These are phyloP conservation scores for Byssothecium circinans DNA, from an alignment of 2,329 filamentous ascomycete genomes.

Conservation along the genomic window DNA sequence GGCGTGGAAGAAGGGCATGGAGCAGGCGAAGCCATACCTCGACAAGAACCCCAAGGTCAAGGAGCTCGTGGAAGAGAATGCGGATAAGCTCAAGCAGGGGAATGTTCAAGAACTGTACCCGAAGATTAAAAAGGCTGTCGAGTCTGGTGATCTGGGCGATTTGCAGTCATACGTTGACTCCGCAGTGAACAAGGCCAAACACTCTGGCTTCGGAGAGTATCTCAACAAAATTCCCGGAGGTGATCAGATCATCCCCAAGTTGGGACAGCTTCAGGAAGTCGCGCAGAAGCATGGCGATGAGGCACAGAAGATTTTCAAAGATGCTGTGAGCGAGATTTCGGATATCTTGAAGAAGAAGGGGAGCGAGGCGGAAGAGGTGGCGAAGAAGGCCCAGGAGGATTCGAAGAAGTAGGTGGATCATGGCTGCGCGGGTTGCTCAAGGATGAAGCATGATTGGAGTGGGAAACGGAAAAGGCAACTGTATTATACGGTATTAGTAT, in stretches of 20 bases:
- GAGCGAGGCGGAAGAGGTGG: slow-evolving; percentile 34
- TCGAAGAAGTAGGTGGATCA: slow-evolving; percentile 34
- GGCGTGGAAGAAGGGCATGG: slow-evolving; percentile 70
- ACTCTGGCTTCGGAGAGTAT: slow-evolving; percentile 57
- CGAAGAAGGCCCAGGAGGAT: slow-evolving; percentile 40
- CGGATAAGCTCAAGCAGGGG: slow-evolving; percentile 66
- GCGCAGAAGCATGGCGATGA: slow-evolving; percentile 69
- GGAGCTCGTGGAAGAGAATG: slow-evolving; percentile 71
- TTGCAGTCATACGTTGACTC: slow-evolving; percentile 64
- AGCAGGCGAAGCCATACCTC: slow-evolving; percentile 70
- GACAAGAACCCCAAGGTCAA: slow-evolving; percentile 78
- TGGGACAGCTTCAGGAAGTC: slow-evolving; percentile 65
- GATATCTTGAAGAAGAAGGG: slow-evolving; percentile 40
- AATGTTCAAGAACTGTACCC: slow-evolving; percentile 66
- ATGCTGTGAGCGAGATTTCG: slow-evolving; percentile 50
- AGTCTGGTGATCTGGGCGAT: slow-evolving; percentile 62
- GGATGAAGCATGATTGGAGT: no score
- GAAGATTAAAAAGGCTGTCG: slow-evolving; percentile 62
- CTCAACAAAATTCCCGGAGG: slow-evolving; percentile 67
- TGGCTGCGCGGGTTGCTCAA: neutral
- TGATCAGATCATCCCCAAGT: slow-evolving; percentile 65
- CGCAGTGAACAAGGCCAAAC: slow-evolving; percentile 62
- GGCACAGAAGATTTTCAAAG: slow-evolving; percentile 68
- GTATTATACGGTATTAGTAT: no score
- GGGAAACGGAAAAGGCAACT: no score